Base-by-base conservation (phyloP, 2,329 filamentous ascomycete genomes). In the Chaetomiaceae sp. region DNA sequence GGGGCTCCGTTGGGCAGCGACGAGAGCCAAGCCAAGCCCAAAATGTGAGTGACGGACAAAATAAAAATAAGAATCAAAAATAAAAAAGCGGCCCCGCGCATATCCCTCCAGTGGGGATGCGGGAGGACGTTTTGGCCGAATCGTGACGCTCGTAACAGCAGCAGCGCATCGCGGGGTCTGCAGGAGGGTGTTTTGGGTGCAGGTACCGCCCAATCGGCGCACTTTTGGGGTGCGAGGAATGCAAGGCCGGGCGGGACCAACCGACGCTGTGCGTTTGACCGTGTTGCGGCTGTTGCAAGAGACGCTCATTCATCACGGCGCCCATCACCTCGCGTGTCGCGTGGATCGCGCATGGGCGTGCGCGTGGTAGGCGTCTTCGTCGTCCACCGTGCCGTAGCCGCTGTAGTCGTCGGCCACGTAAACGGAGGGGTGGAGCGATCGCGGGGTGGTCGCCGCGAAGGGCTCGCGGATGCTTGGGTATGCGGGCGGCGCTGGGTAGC, bases 341-440 rank as follows among this genome's bases (percentile, higher is more conserved):
- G 48, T 33, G 5, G 55, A 39, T 35, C 53, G 41, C 17, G 51
- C 25, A 14, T 53, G 42, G 33, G 54, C 42, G 37, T 54, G 53
- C 2, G 44, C 14, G 37, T 55, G 52, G 50, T 60, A 60, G n/a
- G 37, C 20, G 14, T 54, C 48, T 27, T 58, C 53, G n/a, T 62
- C 58, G n/a, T 55, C 54, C 14, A 55, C 54, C 4, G 31, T 40
- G 37, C 33, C 16, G 17, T 56, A 56, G 17, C 12, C 33, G 35
- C 17, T 38, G 51, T 49, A 57, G 0, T 56, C 54, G 12, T 57
- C 54, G 37, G 52, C 27, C 33, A 59, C 53, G 48, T 55, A 55
- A 37, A 62, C 59, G 1, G 42, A 10, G 7, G 61, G 60, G 41
- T 58, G 60, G n/a, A 35, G 55, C 1, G 57, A 48, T 23, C 59